Evolutionary conservation across 2,329 filamentous ascomycete species (phyloP).

Genomic region (Trichoderma hamatum): DNA sequence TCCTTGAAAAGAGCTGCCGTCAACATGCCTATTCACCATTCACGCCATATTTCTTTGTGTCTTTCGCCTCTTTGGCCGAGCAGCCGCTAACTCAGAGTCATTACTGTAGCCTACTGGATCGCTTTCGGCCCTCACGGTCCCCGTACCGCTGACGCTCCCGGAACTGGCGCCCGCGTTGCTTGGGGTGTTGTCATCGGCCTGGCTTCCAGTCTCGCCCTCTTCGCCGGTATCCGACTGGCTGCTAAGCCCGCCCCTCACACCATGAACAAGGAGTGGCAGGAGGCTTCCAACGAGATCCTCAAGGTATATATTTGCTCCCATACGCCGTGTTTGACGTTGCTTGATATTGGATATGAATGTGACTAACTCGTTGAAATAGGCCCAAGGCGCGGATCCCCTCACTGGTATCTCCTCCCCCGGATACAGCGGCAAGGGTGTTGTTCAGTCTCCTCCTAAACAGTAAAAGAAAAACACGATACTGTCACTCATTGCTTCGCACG

Average conservation of each 20-base stretch:
- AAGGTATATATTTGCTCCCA: slow-evolving; percentile 58
- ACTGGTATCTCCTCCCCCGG: slow-evolving; percentile 79
- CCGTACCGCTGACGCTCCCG: slow-evolving; percentile 78
- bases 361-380: slow-evolving; percentile 52
- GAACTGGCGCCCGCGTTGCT: slow-evolving; percentile 79
- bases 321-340: not conserved
- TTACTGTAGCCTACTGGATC: slow-evolving; percentile 89
- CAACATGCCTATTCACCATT: not conserved
- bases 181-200: slow-evolving; percentile 72
- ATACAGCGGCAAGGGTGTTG: slow-evolving; percentile 76
- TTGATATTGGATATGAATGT: not conserved
- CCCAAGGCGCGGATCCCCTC: slow-evolving; percentile 83
- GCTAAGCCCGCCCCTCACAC: slow-evolving; percentile 75
- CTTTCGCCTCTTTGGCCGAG: slow-evolving; percentile 7
- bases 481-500: slow-evolving; percentile 40
- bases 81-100: slow-evolving; percentile 44
- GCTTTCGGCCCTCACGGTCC: slow-evolving; percentile 96
- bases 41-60: slow-evolving; percentile 4
- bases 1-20: not conserved
- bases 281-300: slow-evolving; percentile 91
- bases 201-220: slow-evolving; percentile 68
- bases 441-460: slow-evolving; percentile 68
- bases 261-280: slow-evolving; percentile 97
- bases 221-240: slow-evolving; percentile 70
- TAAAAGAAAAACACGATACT: slow-evolving; percentile 41